A percentile compares a stretch with the other conserved stretches of the same genome.
phyloP scores from a whole-genome alignment of 192 early-diverging fungal genomes.

The Thamnidium elegans region DNA sequence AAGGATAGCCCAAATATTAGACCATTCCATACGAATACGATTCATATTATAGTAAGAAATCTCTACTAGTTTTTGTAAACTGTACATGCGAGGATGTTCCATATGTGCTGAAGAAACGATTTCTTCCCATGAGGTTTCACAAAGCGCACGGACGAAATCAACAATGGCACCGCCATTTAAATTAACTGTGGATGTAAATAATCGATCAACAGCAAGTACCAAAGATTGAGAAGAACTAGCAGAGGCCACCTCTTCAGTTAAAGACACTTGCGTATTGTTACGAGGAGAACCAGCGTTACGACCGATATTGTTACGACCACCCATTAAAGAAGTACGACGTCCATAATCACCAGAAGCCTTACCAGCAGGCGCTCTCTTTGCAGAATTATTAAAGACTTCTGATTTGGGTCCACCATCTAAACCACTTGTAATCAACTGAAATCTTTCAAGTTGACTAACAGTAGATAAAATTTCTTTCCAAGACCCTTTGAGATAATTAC shows the following conservation, averaged over 20 bases:
- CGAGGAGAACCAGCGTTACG: background rate
- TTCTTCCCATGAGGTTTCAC: conserved; percentile 85
- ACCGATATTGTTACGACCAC: background rate
- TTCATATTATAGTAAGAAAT: conserved; percentile 97
- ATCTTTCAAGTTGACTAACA: conserved; percentile 83
- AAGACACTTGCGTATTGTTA: conserved; percentile 11
- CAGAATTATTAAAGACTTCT: background rate
- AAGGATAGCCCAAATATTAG: conserved; percentile 83
- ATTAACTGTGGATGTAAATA: conserved; percentile 78
- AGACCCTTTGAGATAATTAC: conserved; percentile 58
- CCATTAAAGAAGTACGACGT: conserved; percentile 19
- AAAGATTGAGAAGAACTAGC: conserved; percentile 67
- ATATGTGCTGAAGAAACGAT: conserved; percentile 62
- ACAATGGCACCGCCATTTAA: conserved; percentile 82
- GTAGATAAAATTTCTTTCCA: conserved; percentile 86
- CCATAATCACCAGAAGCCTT: conserved; percentile 7
- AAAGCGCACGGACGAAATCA: conserved; percentile 85
- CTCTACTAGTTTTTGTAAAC: conserved; percentile 92
- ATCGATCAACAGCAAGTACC: conserved; percentile 78
- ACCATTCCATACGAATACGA: conserved; percentile 94
- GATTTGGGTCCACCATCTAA: conserved; percentile 31
- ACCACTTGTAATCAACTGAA: conserved; percentile 74
- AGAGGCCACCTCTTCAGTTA: conserved; percentile 46
- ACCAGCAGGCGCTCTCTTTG: background rate
- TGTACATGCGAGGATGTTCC: conserved; percentile 80